phyloP scores from a whole-genome alignment of 1,284 basidiomycete species.

The Cerrena zonata region DNA sequence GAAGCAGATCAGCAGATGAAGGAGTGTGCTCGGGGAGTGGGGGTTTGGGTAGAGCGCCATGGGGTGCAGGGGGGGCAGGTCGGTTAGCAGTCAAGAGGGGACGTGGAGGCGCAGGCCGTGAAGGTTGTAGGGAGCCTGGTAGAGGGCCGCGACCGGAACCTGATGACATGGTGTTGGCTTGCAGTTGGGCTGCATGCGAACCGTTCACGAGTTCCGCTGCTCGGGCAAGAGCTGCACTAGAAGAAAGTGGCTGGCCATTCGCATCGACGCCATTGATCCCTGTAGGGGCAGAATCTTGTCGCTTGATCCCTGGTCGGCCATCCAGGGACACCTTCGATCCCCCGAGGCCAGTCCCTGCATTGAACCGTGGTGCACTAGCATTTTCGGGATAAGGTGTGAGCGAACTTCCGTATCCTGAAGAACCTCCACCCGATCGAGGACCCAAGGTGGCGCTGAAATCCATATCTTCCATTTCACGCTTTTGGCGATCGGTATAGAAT shows the following conservation, averaged over 20 bases:
- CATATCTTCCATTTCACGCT: constrained; percentile 79
- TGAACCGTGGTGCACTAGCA: constrained; percentile 64
- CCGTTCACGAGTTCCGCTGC: constrained; percentile 64
- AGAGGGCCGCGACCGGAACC: constrained; percentile 21
- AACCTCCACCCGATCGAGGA: constrained; percentile 1
- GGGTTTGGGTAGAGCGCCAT: constrained; percentile 27
- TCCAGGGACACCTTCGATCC: constrained; percentile 40
- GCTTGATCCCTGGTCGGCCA: constrained; percentile 39
- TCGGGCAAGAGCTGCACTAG: constrained; percentile 41
- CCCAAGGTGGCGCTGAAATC: constrained; percentile 9
- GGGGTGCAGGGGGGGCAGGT: constrained; percentile 43
- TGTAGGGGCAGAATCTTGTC: constrained; percentile 56
- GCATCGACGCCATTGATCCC: constrained; percentile 40
- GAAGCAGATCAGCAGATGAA: constrained; percentile 53
- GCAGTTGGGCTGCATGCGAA: constrained; percentile 38
- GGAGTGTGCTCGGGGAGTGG: constrained; percentile 50
- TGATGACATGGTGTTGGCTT: constrained; percentile 35
- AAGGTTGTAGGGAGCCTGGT: constrained; percentile 32
- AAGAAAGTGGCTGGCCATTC: constrained; percentile 33
- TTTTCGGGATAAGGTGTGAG: constrained; percentile 32
- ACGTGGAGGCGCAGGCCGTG: constrained; percentile 53
- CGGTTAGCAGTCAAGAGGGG: constrained; percentile 44
- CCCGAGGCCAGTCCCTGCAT: constrained; percentile 79
- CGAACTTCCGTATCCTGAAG: constrained; percentile 16
- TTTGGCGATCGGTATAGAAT: constrained; percentile 97